Percentiles rank a stretch among this genome's conserved stretches.
These are phyloP conservation scores for Bipolaris gigantea DNA, from an alignment of 2,329 filamentous ascomycete species.

Conservation along the genomic window DNA sequence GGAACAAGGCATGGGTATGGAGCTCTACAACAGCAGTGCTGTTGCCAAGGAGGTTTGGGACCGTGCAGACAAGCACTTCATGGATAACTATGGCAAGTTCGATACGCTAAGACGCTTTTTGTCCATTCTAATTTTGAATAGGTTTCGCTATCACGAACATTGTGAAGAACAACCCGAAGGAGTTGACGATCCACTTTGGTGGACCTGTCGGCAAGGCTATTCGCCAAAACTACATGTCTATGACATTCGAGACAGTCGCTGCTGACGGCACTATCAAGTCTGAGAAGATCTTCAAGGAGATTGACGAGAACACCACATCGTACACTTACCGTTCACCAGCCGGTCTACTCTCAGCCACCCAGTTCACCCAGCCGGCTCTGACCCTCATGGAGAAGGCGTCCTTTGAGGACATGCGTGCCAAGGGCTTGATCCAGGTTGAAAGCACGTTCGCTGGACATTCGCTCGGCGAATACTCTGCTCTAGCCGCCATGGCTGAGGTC, in stretches of 20 bases:
- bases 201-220: constrained; percentile 96
- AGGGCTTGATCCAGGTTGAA: constrained; percentile 92
- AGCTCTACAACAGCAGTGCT: constrained; percentile 87
- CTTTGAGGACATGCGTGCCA: constrained; percentile 98
- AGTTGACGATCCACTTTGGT: constrained; percentile 97
- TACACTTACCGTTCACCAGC: constrained; percentile 98
- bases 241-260: constrained; percentile 98
- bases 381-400: constrained; percentile 99
- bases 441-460: constrained; percentile 98
- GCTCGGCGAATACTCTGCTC: constrained; percentile 94
- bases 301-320: constrained; percentile 86
- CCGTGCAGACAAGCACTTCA: constrained; percentile 88
- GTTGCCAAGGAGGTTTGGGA: constrained; percentile 97
- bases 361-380: constrained; percentile 96
- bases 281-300: constrained; percentile 99
- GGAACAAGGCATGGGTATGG: constrained; percentile 99
- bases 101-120: constrained; percentile 6
- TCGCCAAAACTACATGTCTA: constrained; percentile 98
- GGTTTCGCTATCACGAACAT: constrained; percentile 98
- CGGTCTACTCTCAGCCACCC: constrained; percentile 91
- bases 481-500: constrained; percentile 93
- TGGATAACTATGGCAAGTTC: constrained; percentile 90
- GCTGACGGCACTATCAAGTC: constrained; percentile 92
- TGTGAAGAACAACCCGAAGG: constrained; percentile 99
- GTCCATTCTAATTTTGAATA: constrained; percentile 43